These are phyloP conservation scores for Trichoderma sp. DNA, from an alignment of 2,329 filamentous ascomycete species.

Conservation along the genomic window DNA sequence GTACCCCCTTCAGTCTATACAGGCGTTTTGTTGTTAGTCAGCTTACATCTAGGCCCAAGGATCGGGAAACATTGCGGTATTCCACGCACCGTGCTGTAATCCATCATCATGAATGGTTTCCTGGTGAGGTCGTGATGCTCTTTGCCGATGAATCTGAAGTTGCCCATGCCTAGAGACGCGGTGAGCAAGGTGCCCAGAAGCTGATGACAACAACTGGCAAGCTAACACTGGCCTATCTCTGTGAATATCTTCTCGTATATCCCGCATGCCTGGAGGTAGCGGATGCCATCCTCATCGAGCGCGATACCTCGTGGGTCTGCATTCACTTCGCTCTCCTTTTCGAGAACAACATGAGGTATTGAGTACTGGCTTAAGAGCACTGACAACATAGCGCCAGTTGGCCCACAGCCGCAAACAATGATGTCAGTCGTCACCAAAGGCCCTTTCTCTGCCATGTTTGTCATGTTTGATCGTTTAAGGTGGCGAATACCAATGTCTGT, in stretches of 20 bases:
- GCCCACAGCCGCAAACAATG: constrained; percentile 28
- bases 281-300: constrained; percentile 32
- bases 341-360: constrained; percentile 26
- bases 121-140: constrained; percentile 9
- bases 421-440: constrained; percentile 24
- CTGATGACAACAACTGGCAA: background rate
- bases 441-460: background rate
- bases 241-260: constrained; percentile 27
- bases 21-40: background rate
- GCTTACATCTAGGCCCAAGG: background rate
- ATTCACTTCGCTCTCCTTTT: constrained; percentile 27
- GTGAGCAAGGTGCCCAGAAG: background rate
- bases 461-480: background rate
- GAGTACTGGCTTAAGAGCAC: constrained; percentile 20
- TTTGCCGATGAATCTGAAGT: constrained; percentile 20
- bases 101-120: constrained; percentile 22
- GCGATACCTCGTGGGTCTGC: constrained; percentile 32
- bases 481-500: background rate
- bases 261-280: constrained; percentile 26
- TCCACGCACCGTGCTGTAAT: constrained; percentile 18
- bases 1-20: constrained; percentile 29
- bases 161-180: constrained; percentile 21
- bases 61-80: background rate
- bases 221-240: constrained; percentile 10
- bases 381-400: constrained; percentile 29